phyloP scores from a whole-genome alignment of 805 yeast genomes.

The Wickerhamomyces sydowiorum region DNA sequence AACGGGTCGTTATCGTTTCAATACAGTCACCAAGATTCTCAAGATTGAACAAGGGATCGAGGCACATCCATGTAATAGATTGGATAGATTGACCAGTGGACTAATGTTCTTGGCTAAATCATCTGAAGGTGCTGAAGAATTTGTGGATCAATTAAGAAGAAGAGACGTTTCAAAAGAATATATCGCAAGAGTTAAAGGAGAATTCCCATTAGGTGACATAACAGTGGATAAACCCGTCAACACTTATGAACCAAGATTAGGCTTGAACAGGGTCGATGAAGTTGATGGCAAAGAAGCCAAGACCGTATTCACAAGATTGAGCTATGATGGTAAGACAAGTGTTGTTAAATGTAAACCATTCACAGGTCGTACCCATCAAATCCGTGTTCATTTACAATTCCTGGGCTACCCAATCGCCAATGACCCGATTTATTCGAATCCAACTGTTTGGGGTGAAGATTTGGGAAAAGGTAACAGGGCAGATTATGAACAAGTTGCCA shows the following conservation, averaged over 20 bases:
- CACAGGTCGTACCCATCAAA: slow-evolving; percentile 95
- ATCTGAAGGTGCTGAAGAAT: slow-evolving; percentile 51
- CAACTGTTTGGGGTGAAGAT: slow-evolving; percentile 68
- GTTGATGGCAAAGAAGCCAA: slow-evolving; percentile 53
- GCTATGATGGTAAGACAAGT: slow-evolving; percentile 57
- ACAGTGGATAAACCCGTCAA: slow-evolving; percentile 59
- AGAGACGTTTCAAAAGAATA: slow-evolving; percentile 76
- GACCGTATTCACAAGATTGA: slow-evolving; percentile 62
- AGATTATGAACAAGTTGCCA: slow-evolving; percentile 41
- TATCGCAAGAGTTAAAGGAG: slow-evolving; percentile 81
- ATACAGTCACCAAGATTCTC: slow-evolving; percentile 73
- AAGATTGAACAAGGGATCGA: slow-evolving; percentile 52
- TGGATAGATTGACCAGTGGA: slow-evolving; percentile 91
- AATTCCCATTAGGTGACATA: slow-evolving; percentile 53
- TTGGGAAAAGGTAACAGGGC: slow-evolving; percentile 61
- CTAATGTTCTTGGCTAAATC: slow-evolving; percentile 54
- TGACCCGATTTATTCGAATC: slow-evolving; percentile 81
- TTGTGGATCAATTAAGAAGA: slow-evolving; percentile 50
- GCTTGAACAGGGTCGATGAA: slow-evolving; percentile 43
- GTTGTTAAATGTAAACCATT: slow-evolving; percentile 79
- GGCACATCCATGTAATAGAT: slow-evolving; percentile 62
- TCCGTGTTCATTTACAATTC: slow-evolving; percentile 85
- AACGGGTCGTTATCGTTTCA: slow-evolving; percentile 75
- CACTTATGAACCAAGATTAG: slow-evolving; percentile 69
- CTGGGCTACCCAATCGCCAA: slow-evolving; percentile 85